These are phyloP conservation scores for Exsudoporus frostii DNA, from an alignment of 768 basidiomycete species.

Conservation along the genomic window DNA sequence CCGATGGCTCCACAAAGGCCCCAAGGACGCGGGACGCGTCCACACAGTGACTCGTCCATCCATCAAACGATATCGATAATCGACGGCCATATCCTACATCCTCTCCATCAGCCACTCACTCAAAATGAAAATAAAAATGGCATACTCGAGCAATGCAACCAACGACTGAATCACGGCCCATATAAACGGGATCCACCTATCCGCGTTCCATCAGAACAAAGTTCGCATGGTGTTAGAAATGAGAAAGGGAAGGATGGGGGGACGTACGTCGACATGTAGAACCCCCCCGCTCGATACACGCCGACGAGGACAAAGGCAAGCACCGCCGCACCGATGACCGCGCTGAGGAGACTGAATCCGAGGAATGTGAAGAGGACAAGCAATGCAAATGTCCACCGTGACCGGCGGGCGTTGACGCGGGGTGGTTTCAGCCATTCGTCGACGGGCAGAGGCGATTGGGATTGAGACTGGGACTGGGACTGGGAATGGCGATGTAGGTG, in stretches of 20 bases:
- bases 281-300: conserved; percentile 36
- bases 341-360: conserved; percentile 32
- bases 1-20: background rate
- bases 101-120: background rate
- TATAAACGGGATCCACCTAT: conserved; percentile 41
- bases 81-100: conserved; percentile 40
- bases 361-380: conserved; percentile 40
- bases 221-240: background rate
- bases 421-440: conserved; percentile 14
- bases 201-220: background rate
- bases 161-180: conserved; percentile 41
- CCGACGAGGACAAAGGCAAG: conserved; percentile 38
- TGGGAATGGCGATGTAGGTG: background rate
- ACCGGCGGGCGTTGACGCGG: conserved; percentile 34
- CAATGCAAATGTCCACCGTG: conserved; percentile 38
- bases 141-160: conserved; percentile 39
- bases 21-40: background rate
- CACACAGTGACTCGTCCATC: background rate
- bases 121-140: background rate
- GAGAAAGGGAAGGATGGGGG: background rate
- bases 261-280: conserved; percentile 41
- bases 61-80: conserved; percentile 39
- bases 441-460: background rate
- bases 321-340: conserved; percentile 38
- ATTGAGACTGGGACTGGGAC: background rate